These are phyloP conservation scores for Claviceps sp. DNA, from an alignment of 2,329 filamentous ascomycete genomes.

Conservation along the genomic window DNA sequence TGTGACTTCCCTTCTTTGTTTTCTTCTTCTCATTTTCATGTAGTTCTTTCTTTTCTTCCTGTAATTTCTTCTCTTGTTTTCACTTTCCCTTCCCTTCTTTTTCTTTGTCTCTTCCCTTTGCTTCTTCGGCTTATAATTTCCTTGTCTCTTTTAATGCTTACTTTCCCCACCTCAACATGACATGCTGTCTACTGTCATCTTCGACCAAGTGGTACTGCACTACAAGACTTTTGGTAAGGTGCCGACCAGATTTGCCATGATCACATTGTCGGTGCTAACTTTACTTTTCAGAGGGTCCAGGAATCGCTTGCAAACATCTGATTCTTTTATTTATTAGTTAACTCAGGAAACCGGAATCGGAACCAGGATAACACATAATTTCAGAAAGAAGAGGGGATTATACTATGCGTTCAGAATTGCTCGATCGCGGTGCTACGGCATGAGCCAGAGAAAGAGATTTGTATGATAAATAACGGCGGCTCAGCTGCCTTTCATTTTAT, in stretches of 20 bases:
- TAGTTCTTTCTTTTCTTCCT: not conserved
- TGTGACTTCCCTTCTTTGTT: not conserved
- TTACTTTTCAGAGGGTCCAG: not conserved
- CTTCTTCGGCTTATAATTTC: not conserved
- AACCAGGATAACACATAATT: slow-evolving; percentile 2
- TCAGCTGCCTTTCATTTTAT: not conserved
- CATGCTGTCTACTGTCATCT: not conserved
- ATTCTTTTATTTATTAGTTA: slow-evolving; percentile 1
- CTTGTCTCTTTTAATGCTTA: not conserved
- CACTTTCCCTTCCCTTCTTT: not conserved
- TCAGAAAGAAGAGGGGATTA: not conserved
- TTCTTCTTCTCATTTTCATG: not conserved
- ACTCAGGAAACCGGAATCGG: slow-evolving; percentile 6
- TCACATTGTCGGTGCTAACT: not conserved
- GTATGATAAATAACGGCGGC: not conserved
- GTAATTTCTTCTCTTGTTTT: not conserved
- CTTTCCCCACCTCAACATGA: not conserved
- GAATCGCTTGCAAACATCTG: not conserved
- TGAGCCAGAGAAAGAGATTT: not conserved
- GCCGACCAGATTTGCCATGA: not conserved
- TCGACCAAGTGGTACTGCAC: not conserved
- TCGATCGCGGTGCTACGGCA: not conserved
- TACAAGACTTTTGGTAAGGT: no score
- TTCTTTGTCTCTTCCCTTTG: not conserved
- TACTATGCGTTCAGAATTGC: not conserved